These are phyloP conservation scores for Lecanicillium sp. DNA, from an alignment of 2,329 filamentous ascomycete genomes.

Conservation along the genomic window DNA sequence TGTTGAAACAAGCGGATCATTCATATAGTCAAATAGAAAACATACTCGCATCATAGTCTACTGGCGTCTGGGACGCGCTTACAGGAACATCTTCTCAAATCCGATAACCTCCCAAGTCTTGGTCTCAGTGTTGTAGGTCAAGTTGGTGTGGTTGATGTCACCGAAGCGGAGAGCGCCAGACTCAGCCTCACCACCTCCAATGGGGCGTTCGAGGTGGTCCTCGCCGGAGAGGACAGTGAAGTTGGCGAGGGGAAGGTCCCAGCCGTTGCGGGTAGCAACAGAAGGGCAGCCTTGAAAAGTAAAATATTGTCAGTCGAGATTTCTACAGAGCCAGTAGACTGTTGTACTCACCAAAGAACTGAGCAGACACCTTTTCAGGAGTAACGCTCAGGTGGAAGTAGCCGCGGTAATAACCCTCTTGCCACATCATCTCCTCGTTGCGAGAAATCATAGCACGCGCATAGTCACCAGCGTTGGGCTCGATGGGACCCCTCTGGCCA, in stretches of 20 bases:
- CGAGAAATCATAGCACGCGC: constrained; percentile 32
- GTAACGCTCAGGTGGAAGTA: constrained; percentile 59
- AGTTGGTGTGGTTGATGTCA: constrained; percentile 34
- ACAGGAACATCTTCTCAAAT: constrained; percentile 16
- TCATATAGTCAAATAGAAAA: no score
- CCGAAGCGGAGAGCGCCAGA: constrained; percentile 47
- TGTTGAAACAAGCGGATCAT: no score
- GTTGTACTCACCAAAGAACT: constrained; percentile 48
- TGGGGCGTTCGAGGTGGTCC: constrained; percentile 43
- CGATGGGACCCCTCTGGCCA: constrained; percentile 49
- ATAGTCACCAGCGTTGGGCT: constrained; percentile 40
- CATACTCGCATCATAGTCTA: no score
- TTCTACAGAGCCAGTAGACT: background rate
- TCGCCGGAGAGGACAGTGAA: constrained; percentile 58
- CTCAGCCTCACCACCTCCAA: constrained; percentile 36
- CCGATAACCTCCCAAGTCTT: constrained; percentile 16
- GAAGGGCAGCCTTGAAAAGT: constrained; percentile 37
- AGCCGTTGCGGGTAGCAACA: constrained; percentile 48
- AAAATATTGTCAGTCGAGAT: background rate
- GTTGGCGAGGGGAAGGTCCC: constrained; percentile 60
- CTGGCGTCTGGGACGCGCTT: no score
- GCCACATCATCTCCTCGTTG: constrained; percentile 63
- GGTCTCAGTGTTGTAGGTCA: constrained; percentile 33
- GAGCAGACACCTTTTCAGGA: constrained; percentile 49
- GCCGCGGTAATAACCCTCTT: constrained; percentile 64